These are phyloP conservation scores for Xylaria sp. DNA, from an alignment of 2,329 filamentous ascomycete species.

Conservation along the genomic window DNA sequence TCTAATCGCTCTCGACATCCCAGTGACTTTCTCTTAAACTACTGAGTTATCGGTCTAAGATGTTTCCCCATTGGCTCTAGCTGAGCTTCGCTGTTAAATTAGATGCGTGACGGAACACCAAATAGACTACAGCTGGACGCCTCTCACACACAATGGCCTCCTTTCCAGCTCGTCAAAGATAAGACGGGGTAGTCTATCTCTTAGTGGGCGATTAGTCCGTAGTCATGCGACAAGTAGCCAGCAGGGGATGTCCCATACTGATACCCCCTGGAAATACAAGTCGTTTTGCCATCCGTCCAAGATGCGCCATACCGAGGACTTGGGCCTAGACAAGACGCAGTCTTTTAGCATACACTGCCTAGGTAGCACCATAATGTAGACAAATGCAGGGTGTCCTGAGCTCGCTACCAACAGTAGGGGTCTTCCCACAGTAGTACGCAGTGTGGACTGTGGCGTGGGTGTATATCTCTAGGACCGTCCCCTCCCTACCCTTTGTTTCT, in stretches of 20 bases:
- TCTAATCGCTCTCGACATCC: background rate
- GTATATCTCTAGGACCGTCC: slow-evolving; percentile 28
- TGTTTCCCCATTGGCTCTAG: slow-evolving; percentile 28
- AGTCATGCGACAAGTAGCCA: slow-evolving; percentile 13
- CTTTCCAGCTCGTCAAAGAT: slow-evolving; percentile 28
- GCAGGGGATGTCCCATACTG: slow-evolving; percentile 6
- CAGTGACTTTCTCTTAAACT: background rate
- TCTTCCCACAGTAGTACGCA: background rate
- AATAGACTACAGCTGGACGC: background rate
- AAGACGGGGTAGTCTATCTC: slow-evolving; percentile 24
- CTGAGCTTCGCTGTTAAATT: slow-evolving; percentile 11
- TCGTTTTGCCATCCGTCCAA: background rate
- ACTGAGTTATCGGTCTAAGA: background rate
- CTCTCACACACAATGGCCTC: slow-evolving; percentile 20
- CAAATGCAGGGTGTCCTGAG: slow-evolving; percentile 5
- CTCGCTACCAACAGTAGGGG: slow-evolving; percentile 21
- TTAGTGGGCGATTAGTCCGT: background rate
- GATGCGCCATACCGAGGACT: background rate
- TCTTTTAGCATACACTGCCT: background rate
- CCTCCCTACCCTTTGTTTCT: slow-evolving; percentile 6
- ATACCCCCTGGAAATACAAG: slow-evolving; percentile 20
- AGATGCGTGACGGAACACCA: background rate
- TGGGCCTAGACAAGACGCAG: background rate
- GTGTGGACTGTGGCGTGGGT: background rate
- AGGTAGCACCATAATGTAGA: background rate